Evolutionary conservation across 768 basidiomycete species (phyloP), one percentile per base, ranked within the genome.

Genomic region (Tulasnella sp.): DNA sequence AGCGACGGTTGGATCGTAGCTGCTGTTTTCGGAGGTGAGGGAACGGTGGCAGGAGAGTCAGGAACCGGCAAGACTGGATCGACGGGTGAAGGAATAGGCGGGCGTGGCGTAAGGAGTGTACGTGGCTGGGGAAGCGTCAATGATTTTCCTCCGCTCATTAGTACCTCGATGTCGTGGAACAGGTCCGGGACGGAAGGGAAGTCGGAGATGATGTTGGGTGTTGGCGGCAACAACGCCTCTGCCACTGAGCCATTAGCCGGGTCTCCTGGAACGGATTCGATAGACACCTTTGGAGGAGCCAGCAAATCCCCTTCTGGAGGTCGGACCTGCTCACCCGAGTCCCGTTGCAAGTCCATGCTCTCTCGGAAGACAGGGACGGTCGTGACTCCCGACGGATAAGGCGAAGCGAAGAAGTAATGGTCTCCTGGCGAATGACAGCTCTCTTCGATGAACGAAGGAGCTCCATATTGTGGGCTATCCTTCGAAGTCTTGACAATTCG

Each of bases 371-470:
- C 44, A 5, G 67, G 67, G 29, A 69, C 67, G 34, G 67, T 69
- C 40, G 67, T 52, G 35, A 69, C 40, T 35, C 67, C 67, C 8
- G 67, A 69, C 22, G 67, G 67, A 69, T 69, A 69, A 47, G 67
- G 67, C 40, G 67, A 69, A 5, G 67, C 67, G 64, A 65, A 65
- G 14, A 66, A 66, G 42, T 42, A 69, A 44, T 44, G 39, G 34
- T 69, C 67, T 19, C 67, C 67, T 6, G 67, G 67, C 19, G 67
- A 69, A 35, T 34, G 35, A 36, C 17, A 22, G 26, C 5, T n/a
- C 32, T 69, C 67, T 34, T 41, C 67, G 44, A 69, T 69, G 44
- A 69, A 69, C 26, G 67, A 69, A 2, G 67, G 67, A 14, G 67
- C 67, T 14, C 67, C 67, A 44, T 69, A 69, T 7, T 65, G 64